These are phyloP conservation scores for Zarea fungicola DNA, from an alignment of 2,329 filamentous ascomycete species.

Conservation along the genomic window DNA sequence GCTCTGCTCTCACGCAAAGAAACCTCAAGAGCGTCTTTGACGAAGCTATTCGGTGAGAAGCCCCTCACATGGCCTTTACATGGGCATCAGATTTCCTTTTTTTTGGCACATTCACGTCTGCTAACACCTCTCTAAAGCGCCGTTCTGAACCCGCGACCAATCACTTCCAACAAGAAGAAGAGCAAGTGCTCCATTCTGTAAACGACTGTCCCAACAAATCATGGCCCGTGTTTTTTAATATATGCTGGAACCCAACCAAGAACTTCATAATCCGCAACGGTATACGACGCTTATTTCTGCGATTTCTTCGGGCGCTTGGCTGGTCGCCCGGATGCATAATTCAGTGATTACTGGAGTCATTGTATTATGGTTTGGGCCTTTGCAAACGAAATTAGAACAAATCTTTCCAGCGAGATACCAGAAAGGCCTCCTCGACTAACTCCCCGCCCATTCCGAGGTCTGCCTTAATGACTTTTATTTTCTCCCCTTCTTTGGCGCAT, in stretches of 20 bases:
- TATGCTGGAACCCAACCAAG: too few species aligned
- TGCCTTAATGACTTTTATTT: constrained; percentile 10
- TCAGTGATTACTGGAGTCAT: constrained; percentile 18
- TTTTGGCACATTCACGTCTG: too few species aligned
- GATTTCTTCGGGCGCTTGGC: constrained; percentile 4
- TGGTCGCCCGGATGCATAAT: constrained; percentile 2
- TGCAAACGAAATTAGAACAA: constrained; percentile 13
- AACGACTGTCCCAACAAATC: constrained; percentile 18
- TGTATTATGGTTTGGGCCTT: constrained; percentile 8
- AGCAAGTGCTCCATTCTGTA: constrained; percentile 67
- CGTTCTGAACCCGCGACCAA: constrained; percentile 63
- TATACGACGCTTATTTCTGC: constrained; percentile 1
- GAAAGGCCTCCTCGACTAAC: constrained; percentile 9
- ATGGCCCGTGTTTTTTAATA: too few species aligned
- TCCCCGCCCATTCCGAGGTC: constrained; percentile 2
- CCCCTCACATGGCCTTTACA: too few species aligned
- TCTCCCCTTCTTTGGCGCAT: constrained; percentile 7
- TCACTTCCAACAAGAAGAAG: constrained; percentile 54
- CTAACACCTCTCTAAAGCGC: too few species aligned
- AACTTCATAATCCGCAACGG: constrained; percentile 1
- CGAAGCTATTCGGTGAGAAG: constrained; percentile 93
- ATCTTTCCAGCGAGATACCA: constrained; percentile 14
- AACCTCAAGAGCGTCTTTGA: constrained; percentile 99
- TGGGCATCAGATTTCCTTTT: too few species aligned
- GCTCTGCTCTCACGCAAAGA: constrained; percentile 91